These are phyloP conservation scores for Candida caryicola DNA, from an alignment of 805 yeast species.

Conservation along the genomic window DNA sequence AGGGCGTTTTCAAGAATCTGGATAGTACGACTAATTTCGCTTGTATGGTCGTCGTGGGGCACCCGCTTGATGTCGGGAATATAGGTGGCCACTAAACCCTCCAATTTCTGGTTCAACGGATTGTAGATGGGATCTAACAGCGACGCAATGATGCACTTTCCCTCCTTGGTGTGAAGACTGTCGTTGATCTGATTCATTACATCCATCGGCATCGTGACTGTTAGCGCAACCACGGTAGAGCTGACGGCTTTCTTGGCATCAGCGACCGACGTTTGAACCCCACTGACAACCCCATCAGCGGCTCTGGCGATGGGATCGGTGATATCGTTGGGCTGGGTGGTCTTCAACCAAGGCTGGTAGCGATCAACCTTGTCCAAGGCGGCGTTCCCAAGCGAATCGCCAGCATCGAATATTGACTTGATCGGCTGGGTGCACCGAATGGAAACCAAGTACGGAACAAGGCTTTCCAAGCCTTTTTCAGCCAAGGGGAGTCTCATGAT, in stretches of 20 bases:
- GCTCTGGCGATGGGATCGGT: constrained; percentile 52
- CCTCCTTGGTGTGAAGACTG: constrained; percentile 20
- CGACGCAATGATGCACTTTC: constrained; percentile 62
- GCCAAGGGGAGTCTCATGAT: not conserved
- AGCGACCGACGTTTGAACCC: not conserved
- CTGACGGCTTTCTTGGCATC: constrained; percentile 1
- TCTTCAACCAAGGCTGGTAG: constrained; percentile 56
- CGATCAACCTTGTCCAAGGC: constrained; percentile 58
- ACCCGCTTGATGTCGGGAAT: constrained; percentile 47
- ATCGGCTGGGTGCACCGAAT: constrained; percentile 25
- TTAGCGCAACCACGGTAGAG: constrained; percentile 39
- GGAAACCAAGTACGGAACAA: not conserved
- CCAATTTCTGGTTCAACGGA: constrained; percentile 59
- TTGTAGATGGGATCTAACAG: constrained; percentile 58
- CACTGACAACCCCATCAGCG: not conserved
- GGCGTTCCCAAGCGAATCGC: constrained; percentile 50
- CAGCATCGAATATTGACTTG: constrained; percentile 48
- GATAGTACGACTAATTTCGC: constrained; percentile 57
- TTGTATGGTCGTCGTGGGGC: constrained; percentile 43
- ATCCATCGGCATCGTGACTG: constrained; percentile 45
- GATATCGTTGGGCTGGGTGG: constrained; percentile 48
- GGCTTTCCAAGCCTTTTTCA: not conserved
- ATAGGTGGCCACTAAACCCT: constrained; percentile 39
- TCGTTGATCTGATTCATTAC: constrained; percentile 51
- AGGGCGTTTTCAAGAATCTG: constrained; percentile 40